Evolutionary conservation across 306 rosid species (phyloP).

Genomic region (Sicyos baderoa): DNA sequence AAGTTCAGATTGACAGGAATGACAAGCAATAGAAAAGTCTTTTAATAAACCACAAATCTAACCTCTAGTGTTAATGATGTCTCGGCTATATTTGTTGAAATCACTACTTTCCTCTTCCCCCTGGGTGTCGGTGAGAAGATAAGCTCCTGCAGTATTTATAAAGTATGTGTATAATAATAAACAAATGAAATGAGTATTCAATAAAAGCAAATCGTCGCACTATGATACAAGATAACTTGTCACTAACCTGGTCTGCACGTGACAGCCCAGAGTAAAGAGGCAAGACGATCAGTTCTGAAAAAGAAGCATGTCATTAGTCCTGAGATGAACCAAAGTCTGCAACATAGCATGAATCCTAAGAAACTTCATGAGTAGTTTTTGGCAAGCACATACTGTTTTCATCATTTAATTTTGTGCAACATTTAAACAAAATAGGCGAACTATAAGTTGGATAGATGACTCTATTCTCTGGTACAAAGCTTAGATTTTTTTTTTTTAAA

Average conservation of each 20-base stretch:
- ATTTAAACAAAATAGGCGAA: background rate
- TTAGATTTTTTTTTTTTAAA: too few relatives aligned
- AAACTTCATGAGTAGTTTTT: background rate
- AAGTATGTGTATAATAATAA: slow-evolving; percentile 14
- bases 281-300: slow-evolving; percentile 61
- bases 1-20: slow-evolving; percentile 17
- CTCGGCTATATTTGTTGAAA: slow-evolving; percentile 94
- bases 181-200: slow-evolving; percentile 17
- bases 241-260: slow-evolving; percentile 74
- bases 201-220: slow-evolving; percentile 9
- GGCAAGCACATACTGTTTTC: background rate
- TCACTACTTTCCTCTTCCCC: slow-evolving; percentile 87
- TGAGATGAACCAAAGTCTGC: background rate
- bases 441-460: background rate
- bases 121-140: slow-evolving; percentile 74
- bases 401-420: background rate
- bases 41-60: slow-evolving; percentile 20
- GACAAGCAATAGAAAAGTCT: slow-evolving; percentile 4
- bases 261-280: slow-evolving; percentile 95
- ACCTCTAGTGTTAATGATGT: slow-evolving; percentile 92
- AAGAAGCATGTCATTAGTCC: slow-evolving; percentile 8
- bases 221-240: slow-evolving; percentile 21
- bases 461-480: too few relatives aligned
- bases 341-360: background rate
- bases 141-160: slow-evolving; percentile 47